phyloP scores from a whole-genome alignment of 2,329 filamentous ascomycete species.

The Penicillium sp. region DNA sequence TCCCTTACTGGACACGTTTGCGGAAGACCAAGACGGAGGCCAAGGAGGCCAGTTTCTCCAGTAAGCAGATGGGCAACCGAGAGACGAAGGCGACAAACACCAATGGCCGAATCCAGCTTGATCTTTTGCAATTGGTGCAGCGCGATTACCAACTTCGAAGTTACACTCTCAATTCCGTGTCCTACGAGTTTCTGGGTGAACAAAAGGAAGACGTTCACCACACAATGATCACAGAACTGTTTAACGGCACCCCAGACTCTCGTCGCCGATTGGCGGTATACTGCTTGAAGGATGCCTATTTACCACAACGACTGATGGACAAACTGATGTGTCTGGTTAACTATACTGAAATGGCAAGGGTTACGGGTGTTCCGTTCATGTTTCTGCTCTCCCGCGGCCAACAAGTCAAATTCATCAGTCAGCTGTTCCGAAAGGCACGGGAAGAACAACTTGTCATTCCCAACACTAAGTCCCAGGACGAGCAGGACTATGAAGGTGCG shows the following conservation, averaged over 20 bases:
- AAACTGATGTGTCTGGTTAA: slow-evolving; percentile 98
- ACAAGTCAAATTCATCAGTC: slow-evolving; percentile 96
- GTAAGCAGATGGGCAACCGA: slow-evolving; percentile 96
- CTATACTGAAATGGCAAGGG: slow-evolving; percentile 98
- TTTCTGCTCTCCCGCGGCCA: slow-evolving; percentile 86
- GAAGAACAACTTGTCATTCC: slow-evolving; percentile 94
- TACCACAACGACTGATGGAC: slow-evolving; percentile 91
- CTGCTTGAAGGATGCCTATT: slow-evolving; percentile 94
- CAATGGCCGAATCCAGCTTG: slow-evolving; percentile 85
- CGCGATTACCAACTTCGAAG: slow-evolving; percentile 91
- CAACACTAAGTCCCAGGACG: slow-evolving; percentile 66
- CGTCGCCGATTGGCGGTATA: slow-evolving; percentile 86
- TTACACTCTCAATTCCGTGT: slow-evolving; percentile 96
- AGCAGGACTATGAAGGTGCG: slow-evolving; percentile 94
- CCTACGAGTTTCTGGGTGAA: slow-evolving; percentile 87
- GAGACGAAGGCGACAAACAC: slow-evolving; percentile 94
- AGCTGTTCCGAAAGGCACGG: slow-evolving; percentile 88
- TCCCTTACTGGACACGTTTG: slow-evolving; percentile 83
- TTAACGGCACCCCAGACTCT: slow-evolving; percentile 92
- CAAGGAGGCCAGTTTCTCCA: slow-evolving; percentile 81
- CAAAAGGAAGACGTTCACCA: slow-evolving; percentile 99
- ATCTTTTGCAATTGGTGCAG: slow-evolving; percentile 90
- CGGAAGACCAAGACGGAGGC: slow-evolving; percentile 64
- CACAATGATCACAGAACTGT: slow-evolving; percentile 98
- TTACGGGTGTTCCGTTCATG: slow-evolving; percentile 97